Base-by-base conservation (phyloP, 2,329 filamentous ascomycete genomes). In the Fonsecaea nubica region DNA sequence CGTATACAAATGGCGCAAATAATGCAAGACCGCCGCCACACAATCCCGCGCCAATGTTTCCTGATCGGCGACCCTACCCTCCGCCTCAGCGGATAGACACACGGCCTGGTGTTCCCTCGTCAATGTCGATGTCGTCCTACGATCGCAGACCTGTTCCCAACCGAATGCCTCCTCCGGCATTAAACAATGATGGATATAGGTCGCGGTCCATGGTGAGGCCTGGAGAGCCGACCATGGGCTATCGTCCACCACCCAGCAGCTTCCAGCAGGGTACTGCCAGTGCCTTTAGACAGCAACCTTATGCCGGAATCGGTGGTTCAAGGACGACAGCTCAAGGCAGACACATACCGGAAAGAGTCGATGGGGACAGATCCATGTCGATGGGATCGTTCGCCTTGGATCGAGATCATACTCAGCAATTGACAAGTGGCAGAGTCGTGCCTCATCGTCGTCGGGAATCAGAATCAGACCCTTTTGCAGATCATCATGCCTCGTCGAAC, bases 291-390 rank as follows among this genome's bases (percentile, higher is more conserved):
- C 90, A 93, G 72, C 88, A 90, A 66, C 90, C 89, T 35, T 94
- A 92, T 75, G 87, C 89, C 64, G 70, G 77, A 50, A 73, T 82
- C 80, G 69, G 83, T 71, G 57, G 71, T 82, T 67, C 88, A 72
- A 89, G 92, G 68, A 96, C 92, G 57, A 99, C 95, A 2, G 92
- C 93, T 8, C 93, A 97, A 77, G 95, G 95, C 36, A 87, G 95
- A 67, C 84, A 95, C 40, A 93, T 99, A 8, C 95, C 95, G 1
- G 93, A 97, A 76, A 89, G 94, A 62, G 91, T 93, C 68, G 92
- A 96, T 63, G 94, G 98, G 74, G 94, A 98, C 78, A 88, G 95
- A 65, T 89, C 95, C 69, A 98, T 98, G 95, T 97, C 94, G 54
- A 90, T 99, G 90, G 95, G 90, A 4, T 92, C 91, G 9, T 91